Percentiles rank a stretch among this genome's conserved stretches.
Conservation (phyloP, 2,329 filamentous ascomycete genomes). For the Xylaria sp. region DNA sequence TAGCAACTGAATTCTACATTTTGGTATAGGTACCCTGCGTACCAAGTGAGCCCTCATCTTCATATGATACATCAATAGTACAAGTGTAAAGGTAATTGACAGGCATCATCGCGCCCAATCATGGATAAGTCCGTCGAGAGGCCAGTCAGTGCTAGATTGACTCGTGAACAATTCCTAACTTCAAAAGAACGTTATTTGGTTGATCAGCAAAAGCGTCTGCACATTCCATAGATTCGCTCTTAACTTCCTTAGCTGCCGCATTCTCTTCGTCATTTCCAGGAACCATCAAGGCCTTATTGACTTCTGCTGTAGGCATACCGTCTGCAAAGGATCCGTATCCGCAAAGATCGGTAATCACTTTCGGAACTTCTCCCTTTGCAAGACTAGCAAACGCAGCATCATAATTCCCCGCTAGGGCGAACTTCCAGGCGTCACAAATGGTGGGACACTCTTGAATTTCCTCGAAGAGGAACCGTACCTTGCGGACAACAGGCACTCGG, state of each 20-base stretch:
- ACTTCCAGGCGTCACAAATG: conserved; percentile 23
- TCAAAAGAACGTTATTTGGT: not conserved
- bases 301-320: not conserved
- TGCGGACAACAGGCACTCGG: not conserved
- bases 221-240: not conserved
- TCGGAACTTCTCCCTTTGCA: conserved; percentile 21
- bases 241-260: not conserved
- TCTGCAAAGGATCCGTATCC: not conserved
- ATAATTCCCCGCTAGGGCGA: conserved; percentile 11
- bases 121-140: not conserved
- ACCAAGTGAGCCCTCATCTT: not conserved
- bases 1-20: not conserved
- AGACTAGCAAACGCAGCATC: conserved; percentile 9
- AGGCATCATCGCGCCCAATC: not conserved
- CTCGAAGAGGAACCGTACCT: not conserved
- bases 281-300: not conserved
- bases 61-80: not conserved
- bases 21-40: not conserved
- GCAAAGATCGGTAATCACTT: conserved; percentile 22
- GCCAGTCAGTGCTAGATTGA: not conserved
- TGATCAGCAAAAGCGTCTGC: not conserved
- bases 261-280: not conserved
- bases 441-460: not conserved
- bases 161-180: not conserved
- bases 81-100: not conserved